A percentile compares a stretch with the other conserved stretches of the same genome.
phyloP scores from a whole-genome alignment of 225 moss, liverwort and hornwort species.

The Physcomitrium patens region DNA sequence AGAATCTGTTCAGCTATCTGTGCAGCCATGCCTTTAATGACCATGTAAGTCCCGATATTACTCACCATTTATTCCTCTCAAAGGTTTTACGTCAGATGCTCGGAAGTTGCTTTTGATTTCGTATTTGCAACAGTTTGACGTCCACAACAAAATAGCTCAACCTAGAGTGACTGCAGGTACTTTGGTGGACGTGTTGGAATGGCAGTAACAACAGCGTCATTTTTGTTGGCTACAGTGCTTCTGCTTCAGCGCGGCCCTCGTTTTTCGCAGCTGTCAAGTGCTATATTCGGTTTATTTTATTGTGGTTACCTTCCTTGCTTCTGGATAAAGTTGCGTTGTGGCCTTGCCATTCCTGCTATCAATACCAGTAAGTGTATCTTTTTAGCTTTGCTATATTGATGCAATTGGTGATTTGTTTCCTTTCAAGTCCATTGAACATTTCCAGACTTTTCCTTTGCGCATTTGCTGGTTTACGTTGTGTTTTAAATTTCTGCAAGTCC shows the following conservation, averaged over 20 bases:
- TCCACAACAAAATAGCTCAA: background rate
- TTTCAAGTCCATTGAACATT: background rate
- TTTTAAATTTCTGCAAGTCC: background rate
- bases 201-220: conserved; percentile 82
- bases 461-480: background rate
- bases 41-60: conserved; percentile 74
- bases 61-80: conserved; percentile 28
- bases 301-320: conserved; percentile 95
- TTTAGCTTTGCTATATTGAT: background rate
- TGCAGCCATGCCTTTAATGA: conserved; percentile 91
- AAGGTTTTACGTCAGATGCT: background rate
- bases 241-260: conserved; percentile 81
- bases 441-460: background rate
- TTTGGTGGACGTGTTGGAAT: conserved; percentile 93
- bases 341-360: conserved; percentile 83
- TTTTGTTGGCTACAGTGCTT: conserved; percentile 73
- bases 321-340: conserved; percentile 96
- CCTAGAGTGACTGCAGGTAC: conserved; percentile 54
- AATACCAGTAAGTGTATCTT: conserved; percentile 65
- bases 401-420: background rate
- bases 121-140: background rate
- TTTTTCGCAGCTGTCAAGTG: conserved; percentile 90
- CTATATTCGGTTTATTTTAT: conserved; percentile 77
- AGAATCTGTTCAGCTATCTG: conserved; percentile 81
- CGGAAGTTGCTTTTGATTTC: background rate